Evolutionary conservation across 1,284 basidiomycete genomes (phyloP).

Genomic region (Naganishia liquefaciens): DNA sequence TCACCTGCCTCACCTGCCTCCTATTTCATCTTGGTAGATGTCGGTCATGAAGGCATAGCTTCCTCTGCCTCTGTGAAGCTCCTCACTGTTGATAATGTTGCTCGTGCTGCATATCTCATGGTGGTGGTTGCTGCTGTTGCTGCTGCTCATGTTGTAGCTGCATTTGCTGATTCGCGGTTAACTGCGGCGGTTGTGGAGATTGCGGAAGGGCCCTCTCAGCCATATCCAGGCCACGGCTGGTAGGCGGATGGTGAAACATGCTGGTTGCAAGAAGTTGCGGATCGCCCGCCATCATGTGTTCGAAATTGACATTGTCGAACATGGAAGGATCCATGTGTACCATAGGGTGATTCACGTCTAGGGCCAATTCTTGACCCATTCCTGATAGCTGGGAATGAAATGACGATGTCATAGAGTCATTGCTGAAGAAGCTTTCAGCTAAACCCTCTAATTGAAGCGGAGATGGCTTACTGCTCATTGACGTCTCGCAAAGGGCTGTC

Average conservation of each 20-base stretch:
- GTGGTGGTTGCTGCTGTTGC: constrained; percentile 1
- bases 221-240: not conserved
- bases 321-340: constrained; percentile 8
- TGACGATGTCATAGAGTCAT: constrained; percentile 18
- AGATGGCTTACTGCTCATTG: not conserved
- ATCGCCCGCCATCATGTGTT: constrained; percentile 13
- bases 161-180: not conserved
- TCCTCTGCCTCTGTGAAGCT: not conserved
- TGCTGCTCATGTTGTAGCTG: constrained; percentile 6
- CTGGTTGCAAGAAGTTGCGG: not conserved
- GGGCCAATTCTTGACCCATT: constrained; percentile 13
- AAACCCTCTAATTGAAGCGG: no score
- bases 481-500: constrained; percentile 22
- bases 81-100: not conserved
- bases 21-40: not conserved
- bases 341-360: constrained; percentile 2
- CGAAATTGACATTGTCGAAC: constrained; percentile 18
- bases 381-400: constrained; percentile 20
- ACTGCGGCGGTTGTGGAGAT: not conserved
- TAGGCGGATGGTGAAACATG: constrained; percentile 9
- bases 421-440: not conserved
- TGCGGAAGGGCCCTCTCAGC: not conserved
- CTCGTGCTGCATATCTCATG: constrained; percentile 1
- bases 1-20: no score
- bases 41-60: not conserved